Base-by-base conservation (phyloP, 352 stramenopile species). In the Pythium insidiosum region DNA sequence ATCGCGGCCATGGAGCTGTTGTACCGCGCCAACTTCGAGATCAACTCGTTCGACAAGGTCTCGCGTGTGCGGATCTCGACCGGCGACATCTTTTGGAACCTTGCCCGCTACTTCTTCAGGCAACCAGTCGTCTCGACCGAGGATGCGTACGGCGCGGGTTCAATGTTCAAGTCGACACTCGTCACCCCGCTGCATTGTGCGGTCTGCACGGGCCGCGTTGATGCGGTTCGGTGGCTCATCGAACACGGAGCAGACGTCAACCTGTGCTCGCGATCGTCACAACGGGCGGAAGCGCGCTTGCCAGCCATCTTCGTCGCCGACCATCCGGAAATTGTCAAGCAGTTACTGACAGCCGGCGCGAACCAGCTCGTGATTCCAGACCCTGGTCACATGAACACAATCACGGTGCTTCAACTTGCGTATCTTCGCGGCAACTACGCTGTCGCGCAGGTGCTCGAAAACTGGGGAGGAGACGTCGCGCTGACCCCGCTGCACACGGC, bases 31-130 rank as follows among this genome's bases (percentile, higher is more conserved):
- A 64, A 58, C 3, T 85, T 92, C 31, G 50, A 60, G 18, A 53
- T 92, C 5, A 90, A 88, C 35, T 60, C 68, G 2, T 88, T 84
- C 22, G 80, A 92, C 57, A 92, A 92, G 43, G 74, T 90, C 29
- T 84, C 73, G 3, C 73, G 79, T 0, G 63, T 88, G 23, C 60
- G 79, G n/a, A 80, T 92, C 33, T 83, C 58, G 13, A 88, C 76
- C 0, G 78, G 76, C 4, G 79, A 92, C 34, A 55, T 92, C 3
- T 92, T 92, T 47, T 92, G 76, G 79, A 85, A 86, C 43, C 46
- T 92, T 12, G 71, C 77, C 10, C 73, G 70, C 21, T 81, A 66
- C 23, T 74, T 92, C 56, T 80, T 92, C 31, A 60, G 58, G 11
- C 75, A 86, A 35, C 76, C 76, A 4, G 72, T 87, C 3, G 66